These are phyloP conservation scores for Aspergillus sp. DNA, from an alignment of 2,329 filamentous ascomycete genomes.

Conservation along the genomic window DNA sequence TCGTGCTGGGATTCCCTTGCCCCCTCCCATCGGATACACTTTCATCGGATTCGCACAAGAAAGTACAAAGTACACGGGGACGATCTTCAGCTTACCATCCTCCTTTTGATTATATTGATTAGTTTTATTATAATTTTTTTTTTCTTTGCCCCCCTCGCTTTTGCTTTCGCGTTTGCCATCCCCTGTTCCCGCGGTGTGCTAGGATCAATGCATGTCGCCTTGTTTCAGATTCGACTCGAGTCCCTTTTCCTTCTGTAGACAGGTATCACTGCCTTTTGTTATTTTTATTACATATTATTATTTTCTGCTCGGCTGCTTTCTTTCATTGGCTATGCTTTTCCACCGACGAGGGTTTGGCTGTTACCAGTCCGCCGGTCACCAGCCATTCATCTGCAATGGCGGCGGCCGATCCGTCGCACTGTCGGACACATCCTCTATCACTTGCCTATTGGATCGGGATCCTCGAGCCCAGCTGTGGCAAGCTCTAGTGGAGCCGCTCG, in stretches of 20 bases:
- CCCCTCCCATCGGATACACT: not conserved
- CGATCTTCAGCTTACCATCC: not conserved
- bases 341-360: not conserved
- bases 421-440: not conserved
- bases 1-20: not conserved
- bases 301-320: no score
- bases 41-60: not conserved
- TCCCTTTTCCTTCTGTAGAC: not conserved
- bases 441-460: slow-evolving; percentile 8
- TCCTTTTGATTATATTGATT: slow-evolving; percentile 1
- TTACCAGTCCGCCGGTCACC: not conserved
- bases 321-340: not conserved
- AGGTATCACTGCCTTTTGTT: no score
- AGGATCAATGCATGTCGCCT: not conserved
- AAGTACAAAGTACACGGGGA: not conserved
- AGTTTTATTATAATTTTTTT: slow-evolving; percentile 7
- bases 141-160: not conserved
- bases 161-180: slow-evolving; percentile 9
- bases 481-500: slow-evolving; percentile 32
- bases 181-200: slow-evolving; percentile 5
- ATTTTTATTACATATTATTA: no score
- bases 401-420: slow-evolving; percentile 1
- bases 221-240: slow-evolving; percentile 3
- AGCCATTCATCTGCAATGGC: not conserved
- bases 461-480: slow-evolving; percentile 23